Base-by-base conservation (phyloP, 306 rosid species). In the Quillaja saponaria region DNA sequence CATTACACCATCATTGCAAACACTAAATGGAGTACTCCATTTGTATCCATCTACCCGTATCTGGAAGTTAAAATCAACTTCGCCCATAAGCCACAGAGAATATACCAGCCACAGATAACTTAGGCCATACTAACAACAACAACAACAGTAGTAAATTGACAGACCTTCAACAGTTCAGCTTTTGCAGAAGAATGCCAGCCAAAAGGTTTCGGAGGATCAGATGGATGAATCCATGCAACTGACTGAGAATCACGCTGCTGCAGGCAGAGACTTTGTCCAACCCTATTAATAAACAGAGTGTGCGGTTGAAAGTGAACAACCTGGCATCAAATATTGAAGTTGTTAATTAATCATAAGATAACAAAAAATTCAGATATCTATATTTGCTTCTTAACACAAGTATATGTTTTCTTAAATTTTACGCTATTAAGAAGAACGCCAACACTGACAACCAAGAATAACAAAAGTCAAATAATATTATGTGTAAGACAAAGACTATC, bases 1-100 rank as follows among this genome's bases (percentile, higher is more conserved):
- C 91, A 85, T 85, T 64, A 72, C 84, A 72, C 99, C 99, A 84
- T 86, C 95, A 66, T 71, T 74, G 59, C 68, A 47, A 64, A 89
- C 84, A 76, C 95, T 89, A 78, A 89, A 92, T 74, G 96, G 95
- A 40, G 84, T 62, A 71, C 99, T 92, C 99, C 99, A 92, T 58
- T 81, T 69, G 78, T 84, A 92, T 33, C 89, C 99, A 62, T 92
- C 84, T 63, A 86, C 78, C 46, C 87, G 70, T 82, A 92, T 21
- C 99, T 92, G 81, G 46, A 39, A 68, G 49, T 61, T 39, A 34
- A 1, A 44, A 71, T 18, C 52, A 38, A 63, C 35, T 20, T 7
- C 4, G 31, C 31, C 31, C 15, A 42, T 62, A 49, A 80, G 69
- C 61, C 60, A 65, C 37, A 66, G 14, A 57, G 50, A 65, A 61